phyloP scores from a whole-genome alignment of 2,329 filamentous ascomycete genomes.

The Aspergillus transmontanensis region DNA sequence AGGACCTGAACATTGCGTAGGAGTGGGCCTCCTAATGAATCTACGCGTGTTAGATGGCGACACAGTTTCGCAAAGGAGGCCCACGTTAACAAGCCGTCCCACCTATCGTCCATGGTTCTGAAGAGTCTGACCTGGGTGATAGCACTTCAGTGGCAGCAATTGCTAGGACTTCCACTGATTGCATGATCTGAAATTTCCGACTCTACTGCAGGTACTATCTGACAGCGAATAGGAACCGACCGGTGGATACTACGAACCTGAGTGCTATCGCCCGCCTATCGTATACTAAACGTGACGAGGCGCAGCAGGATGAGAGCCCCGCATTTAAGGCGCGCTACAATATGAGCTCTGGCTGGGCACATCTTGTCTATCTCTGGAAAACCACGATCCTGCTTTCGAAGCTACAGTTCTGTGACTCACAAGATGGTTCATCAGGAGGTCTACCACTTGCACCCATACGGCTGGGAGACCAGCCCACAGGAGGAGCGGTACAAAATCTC shows the following conservation, averaged over 20 bases:
- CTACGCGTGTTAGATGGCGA: no score
- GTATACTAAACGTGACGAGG: neutral
- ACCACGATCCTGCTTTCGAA: neutral
- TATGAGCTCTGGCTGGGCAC: neutral
- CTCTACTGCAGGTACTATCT: no score
- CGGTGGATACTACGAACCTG: no score
- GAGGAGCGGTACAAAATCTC: constrained; percentile 43
- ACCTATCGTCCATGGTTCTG: no score
- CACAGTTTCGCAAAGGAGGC: no score
- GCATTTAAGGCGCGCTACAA: neutral
- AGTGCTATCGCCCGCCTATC: neutral
- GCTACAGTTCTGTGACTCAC: neutral
- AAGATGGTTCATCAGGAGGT: neutral
- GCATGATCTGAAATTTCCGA: no score
- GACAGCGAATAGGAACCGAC: no score
- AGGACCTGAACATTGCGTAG: neutral
- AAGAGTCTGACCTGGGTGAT: no score
- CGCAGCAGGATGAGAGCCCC: neutral
- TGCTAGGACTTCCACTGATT: no score
- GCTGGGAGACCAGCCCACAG: constrained; percentile 41
- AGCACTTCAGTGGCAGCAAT: no score
- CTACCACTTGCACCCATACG: constrained; percentile 34
- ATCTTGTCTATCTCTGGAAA: neutral
- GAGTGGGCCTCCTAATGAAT: neutral
- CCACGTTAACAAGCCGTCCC: no score